Evolutionary conservation across 1,139 yeast species (phyloP).

Genomic region (Torulaspora globosa): DNA sequence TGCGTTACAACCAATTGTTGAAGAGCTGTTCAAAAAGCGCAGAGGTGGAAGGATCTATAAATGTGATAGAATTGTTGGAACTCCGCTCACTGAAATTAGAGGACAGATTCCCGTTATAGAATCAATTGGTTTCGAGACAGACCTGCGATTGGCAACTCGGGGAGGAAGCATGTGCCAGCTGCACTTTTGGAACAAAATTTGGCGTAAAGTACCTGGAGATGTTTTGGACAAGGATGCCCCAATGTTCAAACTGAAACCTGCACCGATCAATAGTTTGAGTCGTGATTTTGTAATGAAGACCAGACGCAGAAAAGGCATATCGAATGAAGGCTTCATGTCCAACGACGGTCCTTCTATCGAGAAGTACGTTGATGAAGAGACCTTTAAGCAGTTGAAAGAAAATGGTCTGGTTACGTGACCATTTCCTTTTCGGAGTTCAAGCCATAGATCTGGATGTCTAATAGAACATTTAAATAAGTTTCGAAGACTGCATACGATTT

Average conservation of each 20-base stretch:
- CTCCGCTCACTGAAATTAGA: conserved; percentile 58
- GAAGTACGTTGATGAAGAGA: conserved; percentile 62
- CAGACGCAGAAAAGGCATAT: conserved; percentile 75
- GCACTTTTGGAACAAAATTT: conserved; percentile 51
- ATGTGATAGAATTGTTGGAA: conserved; percentile 64
- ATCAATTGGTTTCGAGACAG: conserved; percentile 84
- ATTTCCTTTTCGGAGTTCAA: no score
- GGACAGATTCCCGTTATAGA: conserved; percentile 86
- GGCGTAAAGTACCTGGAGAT: conserved; percentile 87
- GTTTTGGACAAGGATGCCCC: conserved; percentile 67
- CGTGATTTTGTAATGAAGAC: conserved; percentile 89
- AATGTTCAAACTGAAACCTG: conserved; percentile 72
- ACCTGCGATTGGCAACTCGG: conserved; percentile 67
- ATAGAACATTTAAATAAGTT: no score
- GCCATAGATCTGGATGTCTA: no score
- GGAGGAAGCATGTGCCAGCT: conserved; percentile 74
- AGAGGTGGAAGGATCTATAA: conserved; percentile 56
- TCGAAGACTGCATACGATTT: no score
- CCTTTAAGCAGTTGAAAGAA: conserved; percentile 51
- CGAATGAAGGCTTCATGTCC: conserved; percentile 53
- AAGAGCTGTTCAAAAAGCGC: conserved; percentile 54
- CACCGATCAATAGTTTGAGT: conserved; percentile 63
- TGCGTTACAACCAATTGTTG: conserved; percentile 45
- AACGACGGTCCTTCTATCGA: conserved; percentile 70
- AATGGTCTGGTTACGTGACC: conserved; percentile 39